These are phyloP conservation scores for Alnus rubra DNA, from an alignment of 306 rosid species.

Conservation along the genomic window DNA sequence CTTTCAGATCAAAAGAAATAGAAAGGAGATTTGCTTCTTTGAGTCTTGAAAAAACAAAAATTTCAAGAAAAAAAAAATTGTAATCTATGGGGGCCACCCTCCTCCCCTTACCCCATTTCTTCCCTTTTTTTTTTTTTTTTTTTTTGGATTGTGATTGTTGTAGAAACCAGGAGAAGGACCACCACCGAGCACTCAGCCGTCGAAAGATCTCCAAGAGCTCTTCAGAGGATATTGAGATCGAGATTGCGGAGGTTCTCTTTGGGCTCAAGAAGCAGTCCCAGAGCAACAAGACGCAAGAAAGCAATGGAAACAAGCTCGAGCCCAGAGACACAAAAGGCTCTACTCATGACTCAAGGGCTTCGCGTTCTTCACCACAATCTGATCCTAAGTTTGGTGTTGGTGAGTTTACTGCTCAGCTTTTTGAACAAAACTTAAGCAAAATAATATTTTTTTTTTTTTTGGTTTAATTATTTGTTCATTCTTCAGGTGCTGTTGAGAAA, in stretches of 20 bases:
- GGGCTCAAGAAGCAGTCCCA: constrained; percentile 37
- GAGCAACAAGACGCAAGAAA: background rate
- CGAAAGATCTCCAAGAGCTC: constrained; percentile 26
- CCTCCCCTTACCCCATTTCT: no score
- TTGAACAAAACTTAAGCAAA: background rate
- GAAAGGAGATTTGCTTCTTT: background rate
- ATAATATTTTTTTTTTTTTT: background rate
- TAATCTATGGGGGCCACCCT: background rate
- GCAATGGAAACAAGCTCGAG: constrained; percentile 8
- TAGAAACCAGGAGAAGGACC: constrained; percentile 42
- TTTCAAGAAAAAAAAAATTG: background rate
- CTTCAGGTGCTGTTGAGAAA: constrained; percentile 17
- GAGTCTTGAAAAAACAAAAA: background rate
- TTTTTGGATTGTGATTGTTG: constrained; percentile 29
- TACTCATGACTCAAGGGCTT: no score
- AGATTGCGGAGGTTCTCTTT: constrained; percentile 77
- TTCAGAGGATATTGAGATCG: constrained; percentile 58
- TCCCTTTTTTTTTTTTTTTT: no score
- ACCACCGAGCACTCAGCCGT: constrained; percentile 24
- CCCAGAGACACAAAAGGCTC: background rate
- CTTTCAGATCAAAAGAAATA: background rate
- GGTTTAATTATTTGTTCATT: background rate
- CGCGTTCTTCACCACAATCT: no score
- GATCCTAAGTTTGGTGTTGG: no score
- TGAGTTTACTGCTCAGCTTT: background rate